A percentile compares a stretch with the other conserved stretches of the same genome.
Evolutionary conservation across 345 rosid genomes (phyloP).

Genomic region (Alliaria petiolata): DNA sequence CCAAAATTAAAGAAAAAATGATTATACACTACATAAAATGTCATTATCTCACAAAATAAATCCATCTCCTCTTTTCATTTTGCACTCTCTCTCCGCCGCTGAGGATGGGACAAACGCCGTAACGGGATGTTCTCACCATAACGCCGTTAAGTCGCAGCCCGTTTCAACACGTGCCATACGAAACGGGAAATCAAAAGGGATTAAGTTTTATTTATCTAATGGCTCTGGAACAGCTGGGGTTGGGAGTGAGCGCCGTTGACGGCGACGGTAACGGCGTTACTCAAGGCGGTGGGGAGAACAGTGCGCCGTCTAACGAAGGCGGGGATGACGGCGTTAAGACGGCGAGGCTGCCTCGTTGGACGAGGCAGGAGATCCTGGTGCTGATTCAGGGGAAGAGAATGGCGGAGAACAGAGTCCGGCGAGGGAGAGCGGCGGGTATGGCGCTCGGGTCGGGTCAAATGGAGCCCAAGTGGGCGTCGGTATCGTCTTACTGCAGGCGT

Average conservation of each 20-base stretch:
- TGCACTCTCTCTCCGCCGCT: conserved; percentile 9
- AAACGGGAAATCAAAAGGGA: neutral
- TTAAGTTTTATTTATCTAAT: conserved; percentile 20
- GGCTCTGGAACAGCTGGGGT: conserved; percentile 54
- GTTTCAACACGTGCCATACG: conserved; percentile 9
- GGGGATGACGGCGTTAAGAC: conserved; percentile 62
- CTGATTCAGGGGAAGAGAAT: conserved; percentile 92
- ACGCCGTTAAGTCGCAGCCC: conserved; percentile 47
- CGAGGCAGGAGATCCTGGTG: conserved; percentile 90
- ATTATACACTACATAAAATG: neutral
- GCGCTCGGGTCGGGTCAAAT: conserved; percentile 63
- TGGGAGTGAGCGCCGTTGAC: conserved; percentile 40
- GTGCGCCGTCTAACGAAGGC: conserved; percentile 36
- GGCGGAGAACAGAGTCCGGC: conserved; percentile 80
- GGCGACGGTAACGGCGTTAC: conserved; percentile 40
- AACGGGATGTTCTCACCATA: conserved; percentile 37
- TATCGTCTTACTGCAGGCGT: conserved; percentile 78
- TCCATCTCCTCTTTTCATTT: conserved; percentile 8
- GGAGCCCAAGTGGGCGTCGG: conserved; percentile 96
- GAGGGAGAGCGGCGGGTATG: conserved; percentile 70
- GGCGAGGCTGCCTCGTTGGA: conserved; percentile 94
- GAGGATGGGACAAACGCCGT: conserved; percentile 36
- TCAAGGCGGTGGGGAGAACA: conserved; percentile 35
- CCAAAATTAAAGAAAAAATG: neutral
- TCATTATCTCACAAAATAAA: conserved; percentile 19